phyloP scores from a whole-genome alignment of 106 monocot species.

The Dactylorhiza incarnata region DNA sequence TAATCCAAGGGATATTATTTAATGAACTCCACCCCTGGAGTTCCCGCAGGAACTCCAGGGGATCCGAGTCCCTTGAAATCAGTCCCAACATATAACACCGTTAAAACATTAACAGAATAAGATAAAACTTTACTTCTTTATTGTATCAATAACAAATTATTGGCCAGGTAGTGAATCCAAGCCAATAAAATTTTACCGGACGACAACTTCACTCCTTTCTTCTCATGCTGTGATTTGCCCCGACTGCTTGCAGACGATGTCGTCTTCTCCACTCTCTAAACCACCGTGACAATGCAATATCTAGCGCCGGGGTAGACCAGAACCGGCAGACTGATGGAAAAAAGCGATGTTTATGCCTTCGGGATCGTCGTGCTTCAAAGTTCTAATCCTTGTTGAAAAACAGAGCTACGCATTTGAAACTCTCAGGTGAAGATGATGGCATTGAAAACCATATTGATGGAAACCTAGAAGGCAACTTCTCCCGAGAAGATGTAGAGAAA shows the following conservation, averaged over 20 bases:
- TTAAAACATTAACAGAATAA: no score
- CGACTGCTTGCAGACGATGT: conserved; percentile 64
- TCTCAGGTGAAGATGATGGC: conserved; percentile 27
- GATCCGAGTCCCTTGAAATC: no score
- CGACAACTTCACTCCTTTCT: conserved; percentile 35
- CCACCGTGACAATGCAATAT: conserved; percentile 54
- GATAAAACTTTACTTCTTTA: no score
- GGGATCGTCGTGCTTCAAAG: conserved; percentile 51
- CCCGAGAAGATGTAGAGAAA: conserved; percentile 56
- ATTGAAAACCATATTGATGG: conserved; percentile 62
- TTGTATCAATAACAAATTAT: no score
- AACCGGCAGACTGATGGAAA: conserved; percentile 57
- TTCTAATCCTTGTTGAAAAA: conserved; percentile 47
- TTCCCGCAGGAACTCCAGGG: no score
- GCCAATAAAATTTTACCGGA: conserved; percentile 56
- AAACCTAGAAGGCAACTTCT: conserved; percentile 56
- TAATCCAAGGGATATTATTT: no score
- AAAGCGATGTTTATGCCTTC: conserved; percentile 69
- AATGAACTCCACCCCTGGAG: no score
- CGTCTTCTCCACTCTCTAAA: conserved; percentile 67
- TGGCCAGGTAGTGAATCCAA: conserved; percentile 29
- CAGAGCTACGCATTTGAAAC: conserved; percentile 25
- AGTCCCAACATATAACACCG: no score
- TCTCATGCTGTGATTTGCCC: conserved; percentile 55
- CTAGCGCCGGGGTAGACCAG: conserved; percentile 44